phyloP scores from a whole-genome alignment of 1,284 basidiomycete genomes.

The Taiwanofungus camphoratus region DNA sequence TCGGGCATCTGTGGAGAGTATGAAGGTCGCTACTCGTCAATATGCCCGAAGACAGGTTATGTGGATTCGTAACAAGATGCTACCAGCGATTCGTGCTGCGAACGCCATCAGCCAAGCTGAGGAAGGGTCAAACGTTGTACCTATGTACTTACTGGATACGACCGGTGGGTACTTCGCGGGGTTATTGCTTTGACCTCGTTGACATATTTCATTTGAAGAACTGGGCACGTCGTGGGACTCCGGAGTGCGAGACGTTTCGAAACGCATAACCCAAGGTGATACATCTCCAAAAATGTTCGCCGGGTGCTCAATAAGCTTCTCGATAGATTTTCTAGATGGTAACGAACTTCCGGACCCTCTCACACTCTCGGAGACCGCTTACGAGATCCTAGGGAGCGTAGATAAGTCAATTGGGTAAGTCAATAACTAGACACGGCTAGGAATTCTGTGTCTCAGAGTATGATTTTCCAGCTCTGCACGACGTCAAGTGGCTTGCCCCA shows the following conservation, averaged over 20 bases:
- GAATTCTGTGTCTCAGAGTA: constrained; percentile 37
- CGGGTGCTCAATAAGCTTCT: constrained; percentile 1
- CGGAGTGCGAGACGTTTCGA: constrained; percentile 48
- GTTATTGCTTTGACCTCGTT: not conserved
- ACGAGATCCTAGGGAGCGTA: constrained; percentile 41
- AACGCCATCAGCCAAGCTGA: constrained; percentile 28
- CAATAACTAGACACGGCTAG: constrained; percentile 4
- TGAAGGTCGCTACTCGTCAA: constrained; percentile 85
- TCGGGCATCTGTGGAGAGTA: constrained; percentile 60
- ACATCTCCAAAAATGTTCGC: not conserved
- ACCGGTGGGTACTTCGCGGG: constrained; percentile 43
- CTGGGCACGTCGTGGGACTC: constrained; percentile 54
- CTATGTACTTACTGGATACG: constrained; percentile 67
- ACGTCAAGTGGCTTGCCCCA: constrained; percentile 55
- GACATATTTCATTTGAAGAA: constrained; percentile 31
- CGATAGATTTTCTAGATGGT: constrained; percentile 55
- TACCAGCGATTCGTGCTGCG: constrained; percentile 66
- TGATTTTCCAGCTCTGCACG: constrained; percentile 53
- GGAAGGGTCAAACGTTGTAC: constrained; percentile 25
- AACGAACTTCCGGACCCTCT: constrained; percentile 53
- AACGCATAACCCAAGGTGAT: constrained; percentile 38
- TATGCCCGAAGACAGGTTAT: constrained; percentile 91
- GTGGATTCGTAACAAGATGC: constrained; percentile 90
- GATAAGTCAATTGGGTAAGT: constrained; percentile 46
- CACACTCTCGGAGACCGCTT: constrained; percentile 51